A percentile compares a stretch with the other conserved stretches of the same genome.
Conservation (phyloP, 139 green algal species). For the Chlorella ohadii region DNA sequence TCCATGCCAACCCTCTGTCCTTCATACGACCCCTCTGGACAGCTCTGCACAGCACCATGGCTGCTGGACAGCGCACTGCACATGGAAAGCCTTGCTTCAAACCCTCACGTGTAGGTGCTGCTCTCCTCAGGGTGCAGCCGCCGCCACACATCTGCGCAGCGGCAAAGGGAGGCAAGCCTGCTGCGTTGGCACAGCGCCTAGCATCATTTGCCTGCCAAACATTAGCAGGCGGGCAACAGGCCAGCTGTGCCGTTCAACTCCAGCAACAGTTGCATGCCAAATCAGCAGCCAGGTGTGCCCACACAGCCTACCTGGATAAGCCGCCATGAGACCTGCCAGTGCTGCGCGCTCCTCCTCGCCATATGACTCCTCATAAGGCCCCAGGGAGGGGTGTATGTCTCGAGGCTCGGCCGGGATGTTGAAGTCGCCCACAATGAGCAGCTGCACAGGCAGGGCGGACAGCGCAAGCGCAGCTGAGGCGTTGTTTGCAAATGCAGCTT, state of each 20-base stretch:
- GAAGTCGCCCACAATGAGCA: slow-evolving; percentile 74
- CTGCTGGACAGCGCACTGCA: no score
- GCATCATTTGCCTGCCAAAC: no score
- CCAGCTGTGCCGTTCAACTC: no score
- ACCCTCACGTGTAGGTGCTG: slow-evolving; percentile 47
- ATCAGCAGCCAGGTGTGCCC: not conserved
- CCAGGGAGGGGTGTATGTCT: slow-evolving; percentile 59
- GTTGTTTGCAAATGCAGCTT: not conserved
- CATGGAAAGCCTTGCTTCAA: no score
- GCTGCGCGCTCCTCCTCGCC: slow-evolving; percentile 40
- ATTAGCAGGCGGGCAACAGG: no score
- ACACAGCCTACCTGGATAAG: slow-evolving; percentile 21
- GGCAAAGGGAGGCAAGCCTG: not conserved
- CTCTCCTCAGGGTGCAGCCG: slow-evolving; percentile 49
- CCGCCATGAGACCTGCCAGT: slow-evolving; percentile 36
- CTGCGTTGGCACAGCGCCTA: not conserved
- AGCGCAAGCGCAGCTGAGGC: not conserved
- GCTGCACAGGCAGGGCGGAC: slow-evolving; percentile 30
- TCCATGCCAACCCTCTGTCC: no score
- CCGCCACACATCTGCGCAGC: slow-evolving; percentile 66
- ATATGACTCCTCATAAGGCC: slow-evolving; percentile 44
- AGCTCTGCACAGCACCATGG: no score
- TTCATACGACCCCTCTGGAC: no score
- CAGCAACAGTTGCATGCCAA: no score
- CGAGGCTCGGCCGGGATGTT: slow-evolving; percentile 56